Evolutionary conservation across 352 stramenopile genomes (phyloP), one percentile per base, ranked within the genome.

Genomic region (Pythium insidiosum): DNA sequence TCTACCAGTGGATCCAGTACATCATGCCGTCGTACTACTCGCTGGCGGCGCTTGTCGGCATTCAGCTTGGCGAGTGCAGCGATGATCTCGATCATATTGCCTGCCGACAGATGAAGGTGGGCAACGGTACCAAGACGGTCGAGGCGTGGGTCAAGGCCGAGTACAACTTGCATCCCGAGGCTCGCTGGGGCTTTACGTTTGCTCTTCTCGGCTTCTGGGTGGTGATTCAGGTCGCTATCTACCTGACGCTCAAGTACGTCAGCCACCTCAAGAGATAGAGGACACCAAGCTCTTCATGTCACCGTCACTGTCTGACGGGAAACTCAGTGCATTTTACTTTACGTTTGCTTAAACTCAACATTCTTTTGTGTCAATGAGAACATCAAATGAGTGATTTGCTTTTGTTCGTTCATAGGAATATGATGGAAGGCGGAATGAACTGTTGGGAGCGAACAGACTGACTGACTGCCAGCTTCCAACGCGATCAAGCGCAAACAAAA

Each of bases 1-100:
- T 62, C n/a, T 85, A 85, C 68, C 76, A 80, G 63, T 85, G 72
- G 72, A 73, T 85, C 56, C 33, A 47, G 43, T 84, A 80, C 52
- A 46, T 85, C 26, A 69, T 80, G 43, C 72, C 72, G 2, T 82
- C 72, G 10, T 67, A 56, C 43, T 82, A 85, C 44, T 75, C 72
- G 15, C 41, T 85, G 18, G 24, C 59, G 0, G 65, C 68, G 0
- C 22, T 81, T 4, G 68, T 61, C 0, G 64, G 63, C 12, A 40
- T 63, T 1, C 66, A 77, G 43, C 57, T 75, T 16, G 63, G 58
- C 7, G 33, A 79, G 9, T 63, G 59, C 24, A 50, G 66, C 6
- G 41, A 66, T 20, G n/a, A n/a, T n/a, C n/a, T n/a, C n/a, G 22
- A 65, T 18, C 49, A 51, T 43, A 51, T 52, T 30, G 51, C 28